These are phyloP conservation scores for Nicotiana undulata DNA, from an alignment of 257 asterid species.

Conservation along the genomic window DNA sequence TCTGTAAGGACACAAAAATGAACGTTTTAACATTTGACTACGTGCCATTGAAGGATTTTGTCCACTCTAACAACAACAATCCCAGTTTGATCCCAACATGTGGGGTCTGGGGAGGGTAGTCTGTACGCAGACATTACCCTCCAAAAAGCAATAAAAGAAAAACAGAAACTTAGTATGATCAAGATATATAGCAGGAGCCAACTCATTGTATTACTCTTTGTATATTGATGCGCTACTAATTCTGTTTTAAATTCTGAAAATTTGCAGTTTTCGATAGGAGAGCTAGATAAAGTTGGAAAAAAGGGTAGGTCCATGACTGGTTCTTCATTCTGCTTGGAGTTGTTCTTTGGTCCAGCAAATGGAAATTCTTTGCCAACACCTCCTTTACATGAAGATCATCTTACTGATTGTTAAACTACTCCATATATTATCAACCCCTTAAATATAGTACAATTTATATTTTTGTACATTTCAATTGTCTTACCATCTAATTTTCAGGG, in stretches of 20 bases:
- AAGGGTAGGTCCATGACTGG: conserved; percentile 60
- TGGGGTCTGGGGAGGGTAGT: no score
- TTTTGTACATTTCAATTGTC: background rate
- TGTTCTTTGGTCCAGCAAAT: conserved; percentile 61
- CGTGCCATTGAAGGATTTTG: no score
- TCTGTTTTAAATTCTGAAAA: background rate
- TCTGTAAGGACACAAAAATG: no score
- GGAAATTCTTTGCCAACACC: conserved; percentile 24
- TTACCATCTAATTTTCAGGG: conserved; percentile 9
- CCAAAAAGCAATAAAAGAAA: background rate
- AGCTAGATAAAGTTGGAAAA: conserved; percentile 67
- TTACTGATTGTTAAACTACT: conserved; percentile 6
- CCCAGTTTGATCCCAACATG: no score
- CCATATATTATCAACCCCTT: background rate
- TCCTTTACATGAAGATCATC: conserved; percentile 14
- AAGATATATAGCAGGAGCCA: background rate
- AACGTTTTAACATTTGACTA: no score
- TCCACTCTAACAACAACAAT: no score
- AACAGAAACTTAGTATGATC: background rate
- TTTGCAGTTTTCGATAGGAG: conserved; percentile 42
- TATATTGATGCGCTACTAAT: background rate
- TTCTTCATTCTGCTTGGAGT: conserved; percentile 63
- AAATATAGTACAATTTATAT: background rate
- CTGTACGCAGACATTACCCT: no score
- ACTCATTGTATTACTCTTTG: background rate